Evolutionary conservation across 371 early-diverging fungal species (phyloP), one percentile per base, ranked within the genome.

Genomic region (Mucor circinelloides): DNA sequence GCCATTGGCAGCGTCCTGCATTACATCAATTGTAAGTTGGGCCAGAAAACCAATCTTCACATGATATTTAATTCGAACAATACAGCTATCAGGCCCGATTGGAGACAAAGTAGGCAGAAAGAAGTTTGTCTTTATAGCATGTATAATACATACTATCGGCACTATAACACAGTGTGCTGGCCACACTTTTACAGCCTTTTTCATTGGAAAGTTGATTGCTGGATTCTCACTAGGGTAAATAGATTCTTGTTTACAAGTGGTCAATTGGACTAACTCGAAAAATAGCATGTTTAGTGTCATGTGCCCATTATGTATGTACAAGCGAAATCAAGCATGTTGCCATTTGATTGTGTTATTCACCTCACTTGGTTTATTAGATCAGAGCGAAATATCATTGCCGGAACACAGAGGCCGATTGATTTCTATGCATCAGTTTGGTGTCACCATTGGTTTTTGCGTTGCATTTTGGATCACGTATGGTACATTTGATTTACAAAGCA

Each of bases 381-480:
- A 97, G 76, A 90, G 95, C 38, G 95, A 97, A 64, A 87, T 97
- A 13, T 90, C 97, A 5, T 89, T 92, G 28, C 85, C 92, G 25
- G 75, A 86, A n/a, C 87, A 92, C 65, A 90, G 97, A 74, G 99
- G 98, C 34, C 82, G 93, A 19, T 78, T 98, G 27, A 91, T 94
- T 42, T 88, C 95, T 15, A 81, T 95, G 40, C 94, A 98, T 78
- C 97, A 97, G 74, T 87, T 94, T 68, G 92, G 95, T 62, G 91
- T 97, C 54, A 92, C 95, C 21, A 59, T 85, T 60, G 90, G 90
- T 15, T 80, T 84, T 34, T 75, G 68, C 59, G 70, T 73, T 28
- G 76, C 79, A 6, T 84, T 78, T 64, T 81, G 81, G 81, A 60
- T 80, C 28, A 71, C 61, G 2, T 81, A 75, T 59, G 80, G 73